A percentile compares a stretch with the other conserved stretches of the same genome.
Evolutionary conservation across 148 eudicot genomes (phyloP).

Genomic region (Talinum fruticosum): DNA sequence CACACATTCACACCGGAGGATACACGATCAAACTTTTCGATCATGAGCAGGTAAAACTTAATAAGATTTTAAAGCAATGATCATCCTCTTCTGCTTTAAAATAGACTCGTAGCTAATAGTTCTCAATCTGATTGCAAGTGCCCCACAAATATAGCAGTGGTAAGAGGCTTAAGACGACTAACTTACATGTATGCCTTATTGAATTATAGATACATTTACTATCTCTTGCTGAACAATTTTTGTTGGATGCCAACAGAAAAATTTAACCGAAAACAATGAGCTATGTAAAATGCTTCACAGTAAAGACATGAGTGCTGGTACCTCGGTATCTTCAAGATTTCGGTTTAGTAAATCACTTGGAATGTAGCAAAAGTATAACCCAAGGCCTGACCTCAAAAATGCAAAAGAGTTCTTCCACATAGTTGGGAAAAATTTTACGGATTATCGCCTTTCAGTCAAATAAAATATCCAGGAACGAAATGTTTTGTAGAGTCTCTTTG

Average conservation of each 20-base stretch:
- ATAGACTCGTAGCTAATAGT: not conserved
- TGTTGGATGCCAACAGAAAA: not conserved
- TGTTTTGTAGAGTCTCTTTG: not conserved
- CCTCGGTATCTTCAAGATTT: not conserved
- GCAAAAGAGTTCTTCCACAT: not conserved
- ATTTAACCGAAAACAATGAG: not conserved
- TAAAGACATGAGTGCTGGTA: not conserved
- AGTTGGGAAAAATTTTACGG: not conserved
- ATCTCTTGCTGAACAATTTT: not conserved
- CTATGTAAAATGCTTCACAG: not conserved
- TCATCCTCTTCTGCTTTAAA: not conserved
- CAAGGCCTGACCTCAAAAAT: not conserved
- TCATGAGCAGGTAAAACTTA: not conserved
- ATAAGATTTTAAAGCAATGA: not conserved
- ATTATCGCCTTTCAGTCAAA: not conserved
- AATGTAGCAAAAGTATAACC: not conserved
- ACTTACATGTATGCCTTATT: not conserved
- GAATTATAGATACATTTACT: not conserved
- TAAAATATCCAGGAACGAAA: not conserved
- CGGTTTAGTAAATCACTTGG: not conserved
- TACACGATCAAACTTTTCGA: not conserved
- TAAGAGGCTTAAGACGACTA: not conserved
- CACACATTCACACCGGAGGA: not conserved
- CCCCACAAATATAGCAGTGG: not conserved
- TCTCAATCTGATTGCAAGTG: not conserved